A percentile compares a stretch with the other conserved stretches of the same genome.
phyloP scores from a whole-genome alignment of 2,329 filamentous ascomycete genomes.

The Plectosphaerella sp. region DNA sequence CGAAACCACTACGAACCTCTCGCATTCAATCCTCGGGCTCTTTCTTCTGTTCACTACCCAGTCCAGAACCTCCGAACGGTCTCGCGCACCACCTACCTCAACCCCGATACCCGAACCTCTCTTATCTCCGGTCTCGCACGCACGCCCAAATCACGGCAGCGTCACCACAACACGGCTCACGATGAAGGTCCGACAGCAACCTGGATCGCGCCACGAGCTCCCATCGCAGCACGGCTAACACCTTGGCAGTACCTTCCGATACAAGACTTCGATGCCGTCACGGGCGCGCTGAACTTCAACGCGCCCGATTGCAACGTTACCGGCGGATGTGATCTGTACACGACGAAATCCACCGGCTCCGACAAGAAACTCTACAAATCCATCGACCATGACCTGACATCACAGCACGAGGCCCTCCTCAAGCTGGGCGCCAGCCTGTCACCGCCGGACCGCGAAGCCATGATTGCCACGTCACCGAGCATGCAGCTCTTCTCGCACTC shows the following conservation, averaged over 20 bases:
- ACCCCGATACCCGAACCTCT: background rate
- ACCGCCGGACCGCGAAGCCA: conserved; percentile 70
- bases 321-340: conserved; percentile 94
- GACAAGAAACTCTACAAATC: conserved; percentile 98
- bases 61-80: background rate
- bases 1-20: too few relatives aligned
- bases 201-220: background rate
- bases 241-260: conserved; percentile 76
- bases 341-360: conserved; percentile 88
- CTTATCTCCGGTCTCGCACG: background rate
- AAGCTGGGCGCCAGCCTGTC: conserved; percentile 84
- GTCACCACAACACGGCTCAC: background rate
- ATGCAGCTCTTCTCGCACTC: conserved; percentile 65
- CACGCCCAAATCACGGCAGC: background rate
- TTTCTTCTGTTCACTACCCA: background rate
- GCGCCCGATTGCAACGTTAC: conserved; percentile 89
- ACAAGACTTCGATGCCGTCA: conserved; percentile 85
- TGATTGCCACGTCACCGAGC: conserved; percentile 61
- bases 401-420: conserved; percentile 83
- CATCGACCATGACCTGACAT: conserved; percentile 87
- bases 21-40: background rate
- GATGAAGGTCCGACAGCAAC: background rate
- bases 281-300: conserved; percentile 90
- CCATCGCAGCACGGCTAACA: conserved; percentile 5
- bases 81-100: background rate